Conservation (phyloP, 805 yeast species). For the Metschnikowia reukaufii region DNA sequence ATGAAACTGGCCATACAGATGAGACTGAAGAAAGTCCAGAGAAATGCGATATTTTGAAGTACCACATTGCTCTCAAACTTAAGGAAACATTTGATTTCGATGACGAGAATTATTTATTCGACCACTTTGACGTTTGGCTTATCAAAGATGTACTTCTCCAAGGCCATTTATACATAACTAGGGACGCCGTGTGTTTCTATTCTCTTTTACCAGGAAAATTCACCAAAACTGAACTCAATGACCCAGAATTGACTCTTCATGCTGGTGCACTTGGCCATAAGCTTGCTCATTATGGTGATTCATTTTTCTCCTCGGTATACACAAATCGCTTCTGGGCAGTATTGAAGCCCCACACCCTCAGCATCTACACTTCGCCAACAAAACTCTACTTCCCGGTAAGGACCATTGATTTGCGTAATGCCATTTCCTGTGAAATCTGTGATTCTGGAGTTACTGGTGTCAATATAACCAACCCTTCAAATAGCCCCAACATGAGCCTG, state of each 20-base stretch:
- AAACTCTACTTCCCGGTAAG: slow-evolving; percentile 83
- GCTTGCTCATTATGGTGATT: slow-evolving; percentile 39
- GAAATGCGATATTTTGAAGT: slow-evolving; percentile 20
- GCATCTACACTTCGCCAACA: slow-evolving; percentile 67
- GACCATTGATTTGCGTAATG: slow-evolving; percentile 68
- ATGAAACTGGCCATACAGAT: slow-evolving; percentile 13
- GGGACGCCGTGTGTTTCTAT: slow-evolving; percentile 63
- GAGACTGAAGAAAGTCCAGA: slow-evolving; percentile 1
- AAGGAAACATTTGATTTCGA: slow-evolving; percentile 42
- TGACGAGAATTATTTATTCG: slow-evolving; percentile 54
- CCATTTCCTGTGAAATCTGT: slow-evolving; percentile 57
- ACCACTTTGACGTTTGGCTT: slow-evolving; percentile 77
- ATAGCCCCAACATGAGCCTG: slow-evolving; percentile 4
- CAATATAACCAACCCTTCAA: slow-evolving; percentile 1
- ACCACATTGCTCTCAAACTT: slow-evolving; percentile 36
- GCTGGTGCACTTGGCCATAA: slow-evolving; percentile 41
- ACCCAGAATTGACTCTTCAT: slow-evolving; percentile 25
- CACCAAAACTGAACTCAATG: slow-evolving; percentile 11
- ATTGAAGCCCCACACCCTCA: slow-evolving; percentile 63
- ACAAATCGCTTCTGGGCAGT: slow-evolving; percentile 77
- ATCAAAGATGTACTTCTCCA: slow-evolving; percentile 79
- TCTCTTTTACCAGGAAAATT: slow-evolving; percentile 63
- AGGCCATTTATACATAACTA: slow-evolving; percentile 79
- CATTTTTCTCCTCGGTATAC: slow-evolving; percentile 32
- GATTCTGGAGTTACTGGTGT: slow-evolving; percentile 14